Base-by-base conservation (phyloP, 2,329 filamentous ascomycete genomes). In the Peltaster fructicola region DNA sequence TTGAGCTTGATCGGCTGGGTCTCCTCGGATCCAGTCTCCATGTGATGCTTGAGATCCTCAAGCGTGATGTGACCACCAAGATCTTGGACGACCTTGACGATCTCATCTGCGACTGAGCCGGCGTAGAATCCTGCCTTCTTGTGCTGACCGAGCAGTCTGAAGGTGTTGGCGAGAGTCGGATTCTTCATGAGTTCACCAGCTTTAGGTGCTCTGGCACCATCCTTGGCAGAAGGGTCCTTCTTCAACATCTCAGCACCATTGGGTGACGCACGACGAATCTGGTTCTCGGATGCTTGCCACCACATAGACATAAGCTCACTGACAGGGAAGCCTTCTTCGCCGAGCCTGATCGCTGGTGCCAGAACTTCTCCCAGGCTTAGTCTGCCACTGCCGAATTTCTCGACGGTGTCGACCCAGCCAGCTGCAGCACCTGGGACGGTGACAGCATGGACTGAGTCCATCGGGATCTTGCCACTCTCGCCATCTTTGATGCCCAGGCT, bases 71-170 rank as follows among this genome's bases (percentile, higher is more conserved):
- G 69, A 0, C 84, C 82, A 13, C 85, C 85, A 0, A 74, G 65
- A 29, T 75, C 69, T 33, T 68, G 61, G 1, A 85, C 68, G 0
- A 82, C 81, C 41, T 78, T 74, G 25, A 92, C 65, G 9, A 95
- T 59, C 35, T 73, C 74, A 43, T 88, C 66, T 3, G 80, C 88
- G 25, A 95, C 70, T 17, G 72, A 63, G 1, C 88, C 88, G 13
- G 71, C 65, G 49, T 98, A 98, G 57, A 93, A 98, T 0, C 85
- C 88, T 38, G 71, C 69, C 52, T 90, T 93, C 11, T 84, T 82
- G 30, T 91, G 63, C 15, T 69, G 61, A 1, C 73, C 85, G 4
- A 98, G 59, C 0, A 73, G 55, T 27, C 76, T 67, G 54, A 92
- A 93, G 0, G 85, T 93, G 22, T 65, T 63, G 0, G 78, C 84